Conservation (phyloP, 495 filamentous ascomycete species). For the Cercophora newfieldiana region DNA sequence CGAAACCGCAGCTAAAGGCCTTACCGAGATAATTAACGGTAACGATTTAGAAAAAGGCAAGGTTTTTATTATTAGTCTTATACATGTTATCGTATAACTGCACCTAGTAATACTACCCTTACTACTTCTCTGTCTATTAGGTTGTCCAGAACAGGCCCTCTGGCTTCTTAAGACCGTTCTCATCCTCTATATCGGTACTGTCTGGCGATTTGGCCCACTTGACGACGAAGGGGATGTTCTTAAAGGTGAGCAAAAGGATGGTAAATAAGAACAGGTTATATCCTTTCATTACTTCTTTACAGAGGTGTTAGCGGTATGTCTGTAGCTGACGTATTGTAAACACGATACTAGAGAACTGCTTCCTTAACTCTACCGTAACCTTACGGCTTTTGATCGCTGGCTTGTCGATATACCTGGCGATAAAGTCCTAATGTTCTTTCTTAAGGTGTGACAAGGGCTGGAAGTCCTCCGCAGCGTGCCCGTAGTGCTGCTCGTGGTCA, state of each 20-base stretch:
- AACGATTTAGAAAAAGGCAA: conserved; percentile 6
- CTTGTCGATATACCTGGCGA: background rate
- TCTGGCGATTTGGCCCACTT: background rate
- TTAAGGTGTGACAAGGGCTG: background rate
- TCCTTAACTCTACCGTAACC: background rate
- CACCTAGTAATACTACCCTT: background rate
- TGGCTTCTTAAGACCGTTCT: background rate
- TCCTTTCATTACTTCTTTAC: background rate
- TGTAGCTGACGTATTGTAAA: background rate
- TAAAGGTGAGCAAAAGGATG: background rate
- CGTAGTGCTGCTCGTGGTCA: background rate
- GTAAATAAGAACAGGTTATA: background rate
- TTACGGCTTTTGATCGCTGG: background rate
- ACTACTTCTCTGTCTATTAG: background rate
- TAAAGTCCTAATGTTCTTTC: background rate
- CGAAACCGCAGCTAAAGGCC: background rate
- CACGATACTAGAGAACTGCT: conserved; percentile 2
- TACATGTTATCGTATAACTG: conserved; percentile 4
- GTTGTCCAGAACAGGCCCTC: background rate
- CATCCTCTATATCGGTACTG: background rate
- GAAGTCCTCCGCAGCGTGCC: background rate
- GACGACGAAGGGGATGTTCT: background rate
- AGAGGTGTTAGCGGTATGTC: background rate
- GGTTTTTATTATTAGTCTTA: conserved; percentile 6
- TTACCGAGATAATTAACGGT: background rate